phyloP scores from a whole-genome alignment of 352 stramenopile species.

The Hyaloperonospora arabidopsidis region DNA sequence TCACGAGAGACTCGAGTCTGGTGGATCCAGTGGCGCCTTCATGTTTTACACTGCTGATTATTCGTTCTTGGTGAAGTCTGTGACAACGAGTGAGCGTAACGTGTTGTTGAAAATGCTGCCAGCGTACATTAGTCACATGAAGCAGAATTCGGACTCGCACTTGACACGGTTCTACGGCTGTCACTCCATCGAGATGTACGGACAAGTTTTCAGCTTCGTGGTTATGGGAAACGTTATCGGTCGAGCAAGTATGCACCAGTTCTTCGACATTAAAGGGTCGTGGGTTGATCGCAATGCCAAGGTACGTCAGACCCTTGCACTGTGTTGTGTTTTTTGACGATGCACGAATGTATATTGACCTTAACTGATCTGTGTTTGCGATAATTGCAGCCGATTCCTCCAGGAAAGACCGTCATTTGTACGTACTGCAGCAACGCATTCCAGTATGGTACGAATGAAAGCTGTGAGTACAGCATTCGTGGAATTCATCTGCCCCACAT shows the following conservation, averaged over 20 bases:
- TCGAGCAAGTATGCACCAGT: slow-evolving; percentile 77
- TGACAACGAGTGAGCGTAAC: slow-evolving; percentile 67
- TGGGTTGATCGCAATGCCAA: slow-evolving; percentile 82
- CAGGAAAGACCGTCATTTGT: slow-evolving; percentile 77
- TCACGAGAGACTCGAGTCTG: slow-evolving; percentile 75
- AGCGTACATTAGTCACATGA: slow-evolving; percentile 76
- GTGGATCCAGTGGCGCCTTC: slow-evolving; percentile 82
- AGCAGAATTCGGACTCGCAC: slow-evolving; percentile 65
- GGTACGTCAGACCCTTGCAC: slow-evolving; percentile 23
- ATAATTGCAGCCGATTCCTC: slow-evolving; percentile 46
- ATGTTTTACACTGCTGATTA: slow-evolving; percentile 89
- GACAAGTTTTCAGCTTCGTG: slow-evolving; percentile 82
- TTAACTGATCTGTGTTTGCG: slow-evolving; percentile 1
- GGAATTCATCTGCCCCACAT: slow-evolving; percentile 68
- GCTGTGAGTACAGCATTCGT: slow-evolving; percentile 72
- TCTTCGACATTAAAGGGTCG: slow-evolving; percentile 88
- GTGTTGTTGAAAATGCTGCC: slow-evolving; percentile 80
- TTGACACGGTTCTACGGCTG: slow-evolving; percentile 87
- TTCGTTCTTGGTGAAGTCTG: slow-evolving; percentile 83
- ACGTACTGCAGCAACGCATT: slow-evolving; percentile 82
- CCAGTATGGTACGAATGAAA: slow-evolving; percentile 57
- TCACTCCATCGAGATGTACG: slow-evolving; percentile 87
- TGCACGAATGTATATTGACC: not conserved
- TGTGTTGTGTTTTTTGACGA: not conserved
- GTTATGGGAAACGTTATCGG: slow-evolving; percentile 88